Evolutionary conservation across 371 early-diverging fungal species (phyloP).

Genomic region (Gilbertella persicaria): DNA sequence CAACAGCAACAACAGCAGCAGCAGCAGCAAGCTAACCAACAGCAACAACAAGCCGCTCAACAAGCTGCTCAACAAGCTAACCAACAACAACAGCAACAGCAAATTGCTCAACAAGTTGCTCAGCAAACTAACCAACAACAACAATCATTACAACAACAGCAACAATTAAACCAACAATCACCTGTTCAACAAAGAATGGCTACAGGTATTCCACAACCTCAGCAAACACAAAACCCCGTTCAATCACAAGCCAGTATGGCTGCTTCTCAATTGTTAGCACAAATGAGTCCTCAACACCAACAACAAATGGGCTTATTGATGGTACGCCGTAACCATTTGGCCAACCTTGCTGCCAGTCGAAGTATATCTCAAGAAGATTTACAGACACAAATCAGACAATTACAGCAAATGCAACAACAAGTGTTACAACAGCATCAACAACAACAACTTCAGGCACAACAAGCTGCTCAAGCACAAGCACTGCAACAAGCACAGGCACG

Average conservation of each 20-base stretch:
- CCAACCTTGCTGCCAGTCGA: conserved; percentile 20
- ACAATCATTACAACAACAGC: conserved; percentile 20
- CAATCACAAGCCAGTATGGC: conserved; percentile 4
- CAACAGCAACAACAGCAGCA: conserved; percentile 11
- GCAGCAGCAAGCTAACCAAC: conserved; percentile 7
- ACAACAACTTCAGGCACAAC: too few relatives aligned
- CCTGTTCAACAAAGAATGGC: conserved; percentile 20
- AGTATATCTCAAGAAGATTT: conserved; percentile 32
- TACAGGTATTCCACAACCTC: conserved; percentile 10
- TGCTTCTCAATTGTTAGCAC: conserved; percentile 31
- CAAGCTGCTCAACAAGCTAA: too few relatives aligned
- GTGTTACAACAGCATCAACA: conserved; percentile 37
- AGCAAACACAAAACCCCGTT: background rate
- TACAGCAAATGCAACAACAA: conserved; percentile 36
- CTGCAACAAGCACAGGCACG: conserved; percentile 30
- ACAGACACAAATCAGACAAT: conserved; percentile 25
- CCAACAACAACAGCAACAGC: conserved; percentile 15
- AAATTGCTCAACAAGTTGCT: conserved; percentile 10
- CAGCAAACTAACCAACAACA: conserved; percentile 4
- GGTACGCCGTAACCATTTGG: conserved; percentile 43
- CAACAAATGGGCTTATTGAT: conserved; percentile 38
- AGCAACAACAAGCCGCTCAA: conserved; percentile 26
- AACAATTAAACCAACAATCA: conserved; percentile 19
- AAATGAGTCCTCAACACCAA: conserved; percentile 45
- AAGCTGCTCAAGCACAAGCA: conserved; percentile 38